Percentiles rank a stretch among this genome's conserved stretches.
These are phyloP conservation scores for Paecilomyces sp. DNA, from an alignment of 2,329 filamentous ascomycete species.

Conservation along the genomic window DNA sequence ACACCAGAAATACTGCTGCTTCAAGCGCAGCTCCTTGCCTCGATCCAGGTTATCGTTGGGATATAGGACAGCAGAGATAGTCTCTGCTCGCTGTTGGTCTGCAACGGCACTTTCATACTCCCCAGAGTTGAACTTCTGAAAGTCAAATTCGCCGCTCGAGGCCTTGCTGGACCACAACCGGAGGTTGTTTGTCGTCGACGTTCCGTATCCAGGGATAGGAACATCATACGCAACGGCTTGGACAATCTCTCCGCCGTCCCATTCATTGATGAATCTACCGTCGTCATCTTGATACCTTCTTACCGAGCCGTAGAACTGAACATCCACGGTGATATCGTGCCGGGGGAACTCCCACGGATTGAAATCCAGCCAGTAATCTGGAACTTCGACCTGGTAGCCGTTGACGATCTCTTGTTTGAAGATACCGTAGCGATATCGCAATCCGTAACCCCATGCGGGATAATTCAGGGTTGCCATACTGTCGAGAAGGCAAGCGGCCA, in stretches of 20 bases:
- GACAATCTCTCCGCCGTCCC: slow-evolving; percentile 92
- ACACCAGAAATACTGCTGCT: slow-evolving; percentile 99
- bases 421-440: slow-evolving; percentile 93
- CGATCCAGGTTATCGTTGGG: slow-evolving; percentile 96
- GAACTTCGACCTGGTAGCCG: slow-evolving; percentile 95
- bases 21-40: slow-evolving; percentile 92
- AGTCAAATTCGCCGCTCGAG: slow-evolving; percentile 94
- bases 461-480: slow-evolving; percentile 91
- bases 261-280: slow-evolving; percentile 67
- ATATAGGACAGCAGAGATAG: slow-evolving; percentile 94
- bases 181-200: slow-evolving; percentile 89
- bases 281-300: slow-evolving; percentile 65
- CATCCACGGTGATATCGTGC: slow-evolving; percentile 90
- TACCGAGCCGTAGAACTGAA: slow-evolving; percentile 91
- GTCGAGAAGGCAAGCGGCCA: slow-evolving; percentile 95
- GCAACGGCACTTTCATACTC: slow-evolving; percentile 97
- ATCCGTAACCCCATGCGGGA: slow-evolving; percentile 93
- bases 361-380: slow-evolving; percentile 98
- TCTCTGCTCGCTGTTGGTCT: slow-evolving; percentile 98
- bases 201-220: slow-evolving; percentile 82
- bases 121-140: slow-evolving; percentile 98
- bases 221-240: slow-evolving; percentile 92
- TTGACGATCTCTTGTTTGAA: slow-evolving; percentile 99
- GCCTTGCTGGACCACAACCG: slow-evolving; percentile 97
- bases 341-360: slow-evolving; percentile 98